Base-by-base conservation (phyloP, 129 eudicot species). In the Kitagawia praeruptora region DNA sequence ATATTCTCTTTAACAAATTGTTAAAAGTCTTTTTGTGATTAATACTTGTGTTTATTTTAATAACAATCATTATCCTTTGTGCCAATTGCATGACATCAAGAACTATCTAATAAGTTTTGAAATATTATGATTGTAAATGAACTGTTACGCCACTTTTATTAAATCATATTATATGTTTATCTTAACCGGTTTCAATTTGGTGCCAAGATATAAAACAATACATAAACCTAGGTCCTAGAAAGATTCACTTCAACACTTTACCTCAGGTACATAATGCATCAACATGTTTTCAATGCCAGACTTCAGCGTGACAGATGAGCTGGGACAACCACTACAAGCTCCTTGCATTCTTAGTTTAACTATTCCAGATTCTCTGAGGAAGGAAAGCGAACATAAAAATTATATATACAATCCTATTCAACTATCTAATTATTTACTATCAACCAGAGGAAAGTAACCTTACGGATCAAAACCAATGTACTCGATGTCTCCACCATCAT, bases 291-390 rank as follows among this genome's bases (percentile, higher is more conserved):
- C 97, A 44, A 92, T 95, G 81, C 99, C 99, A 64, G 99, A 95
- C 81, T 95, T 95, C 58, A 95, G 85, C 14, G 99, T 95, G 72
- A 95, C 99, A 61, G 99, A 92, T 80, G 99, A 95, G 83, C 99
- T 95, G 28, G 99, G 99, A 84, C 99, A 95, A 9, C 99, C 99
- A 79, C 99, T 92, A 84, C 99, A 95, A 21, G 99, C 99, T 81
- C 99, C 97, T 87, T 95, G 97, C 99, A 92, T 92, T 78, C 87
- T 85, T 45, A 92, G 96, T 85, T 90, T 95, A 76, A 95, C 97
- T 70, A 92, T 83, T 82, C 98, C 98, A 53, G 91, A 87, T 74
- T 90, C 98, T 74, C 92, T 88, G 75, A 48, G 67, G 42, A 80
- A 44, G 27, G 40, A 72, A 67, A 31, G 72, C 9, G 21, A 13